Base-by-base conservation (phyloP, 148 eudicot species). In the Rhododendron kiyosumense region DNA sequence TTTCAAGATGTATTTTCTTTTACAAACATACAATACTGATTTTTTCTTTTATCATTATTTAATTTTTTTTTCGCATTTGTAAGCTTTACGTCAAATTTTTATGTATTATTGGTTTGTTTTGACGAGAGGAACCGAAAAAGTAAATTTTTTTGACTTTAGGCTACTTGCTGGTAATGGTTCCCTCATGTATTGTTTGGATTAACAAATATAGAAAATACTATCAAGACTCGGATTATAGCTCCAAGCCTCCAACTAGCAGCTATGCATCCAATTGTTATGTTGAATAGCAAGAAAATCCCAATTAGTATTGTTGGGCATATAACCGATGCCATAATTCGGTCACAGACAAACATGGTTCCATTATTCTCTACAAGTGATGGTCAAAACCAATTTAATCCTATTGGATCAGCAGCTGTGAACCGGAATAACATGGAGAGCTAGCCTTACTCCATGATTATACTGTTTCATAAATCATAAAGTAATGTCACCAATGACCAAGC, bases 361-460 rank as follows among this genome's bases (percentile, higher is more conserved):
- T 32, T 32, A 36, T 14, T 43, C 45, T 41, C 45, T 43, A 20
- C 51, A 22, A 38, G 81, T 22, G 12, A 43, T 78, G 81, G n/a
- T 22, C 1, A 3, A 22, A 78, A 38, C 48, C 49, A 38, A 20
- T 38, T 20, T 15, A 14, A 36, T 78, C 32, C 54, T 78, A 22
- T 9, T 78, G 12, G 81, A 51, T 45, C 54, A 41, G 81, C 81
- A 78, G 81, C 81, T 41, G 51, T 78, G 81, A 41, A 78, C 52
- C 30, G 43, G 81, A 15, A 15, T 17, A 69, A 69, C 43, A 34
- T 34, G 18, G 78, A 34, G 4, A 34, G 6, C 41, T 34, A 30
- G 45, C 78, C 41, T 32, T 24, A 15, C 78, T 74, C 13, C 32
- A 11, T 69, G 14, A n/a, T 69, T 69, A 69, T 11, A 28, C 36